Conservation (phyloP, 805 yeast genomes). For the Zygosaccharomyces bailii region DNA sequence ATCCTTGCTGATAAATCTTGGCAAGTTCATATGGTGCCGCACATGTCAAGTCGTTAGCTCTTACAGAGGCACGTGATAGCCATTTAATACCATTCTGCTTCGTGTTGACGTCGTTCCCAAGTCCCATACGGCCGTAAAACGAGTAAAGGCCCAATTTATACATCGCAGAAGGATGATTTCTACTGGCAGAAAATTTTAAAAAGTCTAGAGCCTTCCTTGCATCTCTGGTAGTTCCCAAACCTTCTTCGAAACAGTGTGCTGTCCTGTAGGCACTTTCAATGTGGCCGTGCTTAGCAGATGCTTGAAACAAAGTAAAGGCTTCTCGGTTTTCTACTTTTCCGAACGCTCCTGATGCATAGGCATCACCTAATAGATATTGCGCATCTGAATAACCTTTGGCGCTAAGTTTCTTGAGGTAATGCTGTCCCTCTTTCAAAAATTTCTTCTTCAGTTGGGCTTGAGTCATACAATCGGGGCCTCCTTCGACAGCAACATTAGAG, state of each 20-base stretch:
- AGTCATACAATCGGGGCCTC: conserved; percentile 7
- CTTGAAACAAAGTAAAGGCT: conserved; percentile 71
- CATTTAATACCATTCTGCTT: conserved; percentile 89
- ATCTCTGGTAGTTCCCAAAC: conserved; percentile 87
- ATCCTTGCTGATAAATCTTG: conserved; percentile 78
- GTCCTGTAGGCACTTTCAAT: conserved; percentile 89
- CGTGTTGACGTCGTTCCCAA: conserved; percentile 60
- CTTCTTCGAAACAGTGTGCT: conserved; percentile 88
- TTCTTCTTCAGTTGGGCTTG: conserved; percentile 44
- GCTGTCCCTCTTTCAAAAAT: conserved; percentile 72
- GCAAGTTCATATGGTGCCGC: conserved; percentile 96
- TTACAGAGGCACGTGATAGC: conserved; percentile 82
- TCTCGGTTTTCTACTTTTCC: conserved; percentile 76
- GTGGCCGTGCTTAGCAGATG: conserved; percentile 93
- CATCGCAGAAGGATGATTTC: conserved; percentile 97
- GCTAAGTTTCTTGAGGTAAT: conserved; percentile 63
- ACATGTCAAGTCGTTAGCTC: conserved; percentile 77
- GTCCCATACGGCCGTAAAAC: conserved; percentile 80
- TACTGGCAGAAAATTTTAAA: conserved; percentile 79
- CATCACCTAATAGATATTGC: conserved; percentile 89
- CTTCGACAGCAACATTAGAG: conserved; percentile 10
- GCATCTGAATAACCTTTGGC: conserved; percentile 86
- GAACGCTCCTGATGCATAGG: conserved; percentile 77
- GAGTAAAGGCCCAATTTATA: conserved; percentile 85
- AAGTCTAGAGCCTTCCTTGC: conserved; percentile 81